Evolutionary conservation across 805 yeast genomes (phyloP), one percentile per base, ranked within the genome.

Genomic region (Monosporozyma servazzii): DNA sequence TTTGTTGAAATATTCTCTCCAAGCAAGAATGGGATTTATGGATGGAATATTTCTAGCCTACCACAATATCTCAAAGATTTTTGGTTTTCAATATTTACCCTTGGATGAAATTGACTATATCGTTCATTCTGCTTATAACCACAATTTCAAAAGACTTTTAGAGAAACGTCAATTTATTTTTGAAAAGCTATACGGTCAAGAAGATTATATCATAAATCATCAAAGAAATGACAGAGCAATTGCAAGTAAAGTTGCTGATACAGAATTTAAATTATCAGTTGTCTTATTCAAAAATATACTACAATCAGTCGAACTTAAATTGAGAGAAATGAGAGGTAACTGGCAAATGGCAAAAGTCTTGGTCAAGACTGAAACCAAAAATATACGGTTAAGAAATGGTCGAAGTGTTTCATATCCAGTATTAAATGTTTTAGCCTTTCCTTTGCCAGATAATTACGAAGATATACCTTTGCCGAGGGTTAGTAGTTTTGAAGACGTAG

Each of bases 21-120:
- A 93, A 67, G 98, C 96, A 0, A 75, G 97, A 55, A 86, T 91
- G 42, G 99, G 98, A 2, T 82, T 86, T 59, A 91, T 93, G 98
- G 97, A 90, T 67, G 99, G 99, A 5, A 88, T 93, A 2, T 88
- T 87, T 58, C 75, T 91, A 15, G 96, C 96, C 0, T 91, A 83
- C 66, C 99, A 91, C 66, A 91, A 90, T 65, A 77, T 88, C 48
- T 74, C 79, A 30, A 72, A 81, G 47, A 78, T 90, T 58, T 88
- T 91, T 68, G 99, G 97, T 3, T 93, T 89, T 67, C 91, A 89
- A 66, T 91, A 91, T 65, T 64, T 91, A 29, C 90, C 96, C 1
- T 70, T 90, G 48, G 67, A 71, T 1, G 86, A 82, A 40, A 77
- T 91, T 55, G 97, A 91, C 64, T 69, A 73, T 51, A 71, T 80